These are phyloP conservation scores for Lathyrus tuberosus DNA, from an alignment of 306 rosid species.

Conservation along the genomic window DNA sequence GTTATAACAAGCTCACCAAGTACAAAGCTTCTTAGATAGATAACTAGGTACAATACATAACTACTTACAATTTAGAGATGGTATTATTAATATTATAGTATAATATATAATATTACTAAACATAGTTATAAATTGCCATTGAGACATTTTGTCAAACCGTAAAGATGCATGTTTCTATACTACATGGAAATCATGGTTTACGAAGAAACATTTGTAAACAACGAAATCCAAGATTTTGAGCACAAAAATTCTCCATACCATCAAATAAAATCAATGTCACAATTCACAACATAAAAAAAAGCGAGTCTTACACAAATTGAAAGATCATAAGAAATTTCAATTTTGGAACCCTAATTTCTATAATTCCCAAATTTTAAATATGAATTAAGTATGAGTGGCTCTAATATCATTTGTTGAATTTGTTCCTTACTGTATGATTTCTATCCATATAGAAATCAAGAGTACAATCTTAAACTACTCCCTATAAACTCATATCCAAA, in stretches of 20 bases:
- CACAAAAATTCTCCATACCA: conserved; percentile 71
- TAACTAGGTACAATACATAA: background rate
- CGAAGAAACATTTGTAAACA: conserved; percentile 84
- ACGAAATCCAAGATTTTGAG: conserved; percentile 74
- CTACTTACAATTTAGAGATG: background rate
- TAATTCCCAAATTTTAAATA: too few relatives aligned
- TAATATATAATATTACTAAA: background rate
- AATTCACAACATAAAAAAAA: too few relatives aligned
- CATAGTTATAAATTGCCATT: background rate
- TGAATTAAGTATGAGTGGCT: too few relatives aligned
- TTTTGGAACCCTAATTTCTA: too few relatives aligned
- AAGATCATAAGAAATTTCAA: too few relatives aligned
- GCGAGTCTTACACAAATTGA: too few relatives aligned
- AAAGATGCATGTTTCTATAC: background rate
- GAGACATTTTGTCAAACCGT: background rate
- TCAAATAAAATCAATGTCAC: conserved; percentile 22
- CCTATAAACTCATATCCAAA: too few relatives aligned
- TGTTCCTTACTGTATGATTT: too few relatives aligned
- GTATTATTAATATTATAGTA: background rate
- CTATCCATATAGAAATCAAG: too few relatives aligned
- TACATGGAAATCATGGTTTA: conserved; percentile 47
- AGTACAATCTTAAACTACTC: too few relatives aligned
- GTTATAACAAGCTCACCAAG: background rate
- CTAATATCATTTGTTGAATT: too few relatives aligned
- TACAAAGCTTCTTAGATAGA: background rate